Evolutionary conservation across 2,329 filamentous ascomycete genomes (phyloP), one percentile per base, ranked within the genome.

Genomic region (Aureobasidium lini): DNA sequence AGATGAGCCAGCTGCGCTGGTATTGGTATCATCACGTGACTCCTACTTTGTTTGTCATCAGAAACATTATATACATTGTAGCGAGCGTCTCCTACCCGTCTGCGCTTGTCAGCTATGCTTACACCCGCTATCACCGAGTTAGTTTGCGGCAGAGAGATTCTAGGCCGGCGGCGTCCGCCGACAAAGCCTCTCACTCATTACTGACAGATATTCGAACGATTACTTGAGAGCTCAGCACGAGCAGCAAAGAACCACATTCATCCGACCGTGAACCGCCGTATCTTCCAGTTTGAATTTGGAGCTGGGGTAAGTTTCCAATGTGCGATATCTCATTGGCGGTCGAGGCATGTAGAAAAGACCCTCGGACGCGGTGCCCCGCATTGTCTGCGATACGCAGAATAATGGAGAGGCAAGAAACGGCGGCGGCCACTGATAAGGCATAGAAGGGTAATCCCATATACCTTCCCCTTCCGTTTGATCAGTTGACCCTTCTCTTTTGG

Each of bases 351-450:
- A 15, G 15, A 15, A 56, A 28, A 40, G 31, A 56, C 40, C 39
- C 13, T 43, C 10, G 46, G 31, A 23, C 46, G 46, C 47, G 18
- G 32, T 44, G 52, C 52, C 52, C 52, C 52, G 40, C 52, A 32
- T 44, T 44, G 52, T 56, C 43, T 54, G 48, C 36, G 40, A 56
- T 56, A 43, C 36, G 49, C 49, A 43, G 48, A 53, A 53, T 16
- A 15, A 37, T 56, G 40, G 52, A 57, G 34, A 11, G 36, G 32
- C 31, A 37, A 50, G 16, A 18, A 50, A 50, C 54, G 43, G 53
- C 53, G 42, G 54, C 32, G 53, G 43, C 54, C 54, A 57, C 54
- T 57, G 54, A 57, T 57, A 57, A 57, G 54, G 28, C 31, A 40
- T 6, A 39, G 13, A 40, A 39, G 15, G 37, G 54, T 57, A 57